phyloP scores from a whole-genome alignment of 2,329 filamentous ascomycete genomes.

The Curvularia hawaiiensis region DNA sequence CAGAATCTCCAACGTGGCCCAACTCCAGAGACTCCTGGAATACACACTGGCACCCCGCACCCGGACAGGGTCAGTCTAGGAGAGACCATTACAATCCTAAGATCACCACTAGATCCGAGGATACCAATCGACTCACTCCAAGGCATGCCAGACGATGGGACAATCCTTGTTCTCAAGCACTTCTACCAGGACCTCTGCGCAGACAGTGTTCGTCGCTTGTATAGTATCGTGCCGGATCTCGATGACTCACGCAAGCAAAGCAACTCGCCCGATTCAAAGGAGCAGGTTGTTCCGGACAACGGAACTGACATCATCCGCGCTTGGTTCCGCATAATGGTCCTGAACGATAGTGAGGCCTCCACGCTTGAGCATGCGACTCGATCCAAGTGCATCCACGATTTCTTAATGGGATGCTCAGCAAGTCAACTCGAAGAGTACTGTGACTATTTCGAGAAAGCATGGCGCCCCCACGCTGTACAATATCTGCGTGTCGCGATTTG shows the following conservation, averaged over 20 bases:
- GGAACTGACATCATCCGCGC: slow-evolving; percentile 33
- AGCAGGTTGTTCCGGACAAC: slow-evolving; percentile 14
- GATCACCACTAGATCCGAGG: slow-evolving; percentile 28
- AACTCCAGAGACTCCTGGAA: slow-evolving; percentile 3
- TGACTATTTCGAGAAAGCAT: slow-evolving; percentile 40
- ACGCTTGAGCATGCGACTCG: slow-evolving; percentile 30
- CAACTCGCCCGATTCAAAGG: slow-evolving; percentile 9
- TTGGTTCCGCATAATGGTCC: slow-evolving; percentile 40
- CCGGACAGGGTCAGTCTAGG: not conserved
- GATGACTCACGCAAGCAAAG: slow-evolving; percentile 13
- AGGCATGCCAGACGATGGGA: slow-evolving; percentile 32
- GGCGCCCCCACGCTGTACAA: slow-evolving; percentile 35
- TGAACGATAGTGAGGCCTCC: slow-evolving; percentile 36
- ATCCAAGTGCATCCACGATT: slow-evolving; percentile 30
- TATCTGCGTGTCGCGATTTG: slow-evolving; percentile 38
- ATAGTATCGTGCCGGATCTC: slow-evolving; percentile 34
- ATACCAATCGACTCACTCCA: slow-evolving; percentile 29
- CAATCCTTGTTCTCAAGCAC: slow-evolving; percentile 34
- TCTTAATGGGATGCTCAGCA: slow-evolving; percentile 29
- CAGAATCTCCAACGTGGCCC: not conserved
- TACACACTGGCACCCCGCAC: not conserved
- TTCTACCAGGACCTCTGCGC: slow-evolving; percentile 35
- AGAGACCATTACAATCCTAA: slow-evolving; percentile 27
- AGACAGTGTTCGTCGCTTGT: slow-evolving; percentile 28
- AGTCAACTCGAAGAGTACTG: slow-evolving; percentile 37